Conservation (phyloP, 2,329 filamentous ascomycete genomes). For the Thelonectria olida region DNA sequence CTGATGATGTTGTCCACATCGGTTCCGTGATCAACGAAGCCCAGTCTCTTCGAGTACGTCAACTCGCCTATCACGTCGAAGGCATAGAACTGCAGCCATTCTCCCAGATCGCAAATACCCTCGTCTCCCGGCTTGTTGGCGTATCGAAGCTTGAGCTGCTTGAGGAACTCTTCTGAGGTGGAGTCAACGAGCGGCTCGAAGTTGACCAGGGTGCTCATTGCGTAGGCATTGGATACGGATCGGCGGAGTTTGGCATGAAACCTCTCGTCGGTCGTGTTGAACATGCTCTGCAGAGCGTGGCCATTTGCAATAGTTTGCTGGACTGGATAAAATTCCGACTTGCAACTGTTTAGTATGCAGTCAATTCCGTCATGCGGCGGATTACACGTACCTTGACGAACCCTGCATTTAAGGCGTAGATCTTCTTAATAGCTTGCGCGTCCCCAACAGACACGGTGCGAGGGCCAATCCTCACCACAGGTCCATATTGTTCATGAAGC, state of each 20-base stretch:
- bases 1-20: conserved; percentile 28
- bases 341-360: not conserved
- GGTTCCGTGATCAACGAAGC: conserved; percentile 24
- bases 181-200: conserved; percentile 20
- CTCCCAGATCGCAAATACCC: conserved; percentile 15
- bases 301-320: conserved; percentile 19
- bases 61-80: conserved; percentile 31
- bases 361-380: not conserved
- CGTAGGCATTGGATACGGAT: conserved; percentile 18
- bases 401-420: conserved; percentile 21
- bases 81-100: conserved; percentile 32
- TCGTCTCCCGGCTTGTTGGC: not conserved
- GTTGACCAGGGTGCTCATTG: conserved; percentile 19
- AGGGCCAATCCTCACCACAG: conserved; percentile 21
- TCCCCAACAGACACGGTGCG: conserved; percentile 12
- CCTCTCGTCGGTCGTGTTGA: conserved; percentile 13
- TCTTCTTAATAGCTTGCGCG: conserved; percentile 7
- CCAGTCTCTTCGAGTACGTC: conserved; percentile 23
- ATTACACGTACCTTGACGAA: conserved; percentile 11
- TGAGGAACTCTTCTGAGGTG: conserved; percentile 12
- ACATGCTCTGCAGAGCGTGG: conserved; percentile 12
- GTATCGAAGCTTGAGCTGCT: conserved; percentile 12
- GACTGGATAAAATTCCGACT: conserved; percentile 19
- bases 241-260: conserved; percentile 20
- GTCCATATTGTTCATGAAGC: conserved; percentile 19